phyloP scores from a whole-genome alignment of 805 yeast species.

The Ogataea methanolica region DNA sequence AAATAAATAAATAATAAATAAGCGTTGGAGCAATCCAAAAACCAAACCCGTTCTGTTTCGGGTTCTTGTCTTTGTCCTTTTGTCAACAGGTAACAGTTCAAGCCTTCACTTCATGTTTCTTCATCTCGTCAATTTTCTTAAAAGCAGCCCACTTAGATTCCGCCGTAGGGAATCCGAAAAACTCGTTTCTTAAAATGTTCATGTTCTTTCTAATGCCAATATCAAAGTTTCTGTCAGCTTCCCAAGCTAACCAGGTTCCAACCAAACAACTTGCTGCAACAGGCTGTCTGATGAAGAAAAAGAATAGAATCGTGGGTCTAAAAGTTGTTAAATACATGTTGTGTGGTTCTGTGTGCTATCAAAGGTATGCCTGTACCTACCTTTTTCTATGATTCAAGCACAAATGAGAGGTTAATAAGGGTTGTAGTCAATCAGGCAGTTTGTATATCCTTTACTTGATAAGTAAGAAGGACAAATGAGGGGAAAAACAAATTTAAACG shows the following conservation, averaged over 20 bases:
- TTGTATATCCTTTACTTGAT: too few relatives aligned
- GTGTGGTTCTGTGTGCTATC: neutral
- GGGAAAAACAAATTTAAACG: too few relatives aligned
- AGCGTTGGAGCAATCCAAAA: slow-evolving; percentile 3
- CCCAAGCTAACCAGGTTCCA: slow-evolving; percentile 32
- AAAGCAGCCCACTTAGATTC: slow-evolving; percentile 26
- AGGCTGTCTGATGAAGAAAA: slow-evolving; percentile 34
- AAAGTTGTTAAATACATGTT: slow-evolving; percentile 25
- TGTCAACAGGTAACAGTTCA: neutral
- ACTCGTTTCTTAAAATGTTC: slow-evolving; percentile 23
- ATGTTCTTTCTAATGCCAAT: slow-evolving; percentile 29
- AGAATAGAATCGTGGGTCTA: slow-evolving; percentile 34
- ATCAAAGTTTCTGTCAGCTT: slow-evolving; percentile 30
- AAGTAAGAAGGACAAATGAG: too few relatives aligned
- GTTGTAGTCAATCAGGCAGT: too few relatives aligned
- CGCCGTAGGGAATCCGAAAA: slow-evolving; percentile 31
- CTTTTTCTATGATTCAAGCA: too few relatives aligned
- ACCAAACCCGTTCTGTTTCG: neutral
- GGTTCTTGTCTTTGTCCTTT: neutral
- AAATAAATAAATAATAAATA: slow-evolving; percentile 5
- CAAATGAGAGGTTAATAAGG: too few relatives aligned
- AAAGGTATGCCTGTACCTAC: too few relatives aligned
- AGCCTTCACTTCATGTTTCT: slow-evolving; percentile 19
- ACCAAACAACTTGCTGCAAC: slow-evolving; percentile 31
- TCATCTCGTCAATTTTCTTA: slow-evolving; percentile 28